Percentiles rank a stretch among this genome's conserved stretches.
Evolutionary conservation across 257 asterid genomes (phyloP).

Genomic region (Solanum peruvianum): DNA sequence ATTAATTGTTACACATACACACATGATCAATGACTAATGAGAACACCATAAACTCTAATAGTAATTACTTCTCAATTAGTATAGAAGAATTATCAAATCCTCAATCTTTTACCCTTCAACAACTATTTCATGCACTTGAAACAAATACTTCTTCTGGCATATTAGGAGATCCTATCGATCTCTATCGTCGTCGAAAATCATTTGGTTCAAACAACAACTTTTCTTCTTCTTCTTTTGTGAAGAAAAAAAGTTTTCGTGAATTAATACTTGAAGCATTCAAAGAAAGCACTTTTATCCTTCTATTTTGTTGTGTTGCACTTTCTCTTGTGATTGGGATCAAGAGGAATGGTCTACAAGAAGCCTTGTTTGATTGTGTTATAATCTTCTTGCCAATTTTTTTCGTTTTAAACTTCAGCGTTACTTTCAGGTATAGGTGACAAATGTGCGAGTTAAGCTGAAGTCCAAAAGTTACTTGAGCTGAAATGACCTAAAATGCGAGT

Average conservation of each 20-base stretch:
- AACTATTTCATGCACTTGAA: constrained; percentile 5
- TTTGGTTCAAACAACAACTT: constrained; percentile 12
- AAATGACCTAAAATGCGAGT: not conserved
- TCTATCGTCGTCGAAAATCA: constrained; percentile 6
- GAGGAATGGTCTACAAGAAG: constrained; percentile 14
- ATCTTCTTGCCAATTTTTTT: constrained; percentile 6
- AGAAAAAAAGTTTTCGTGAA: not conserved
- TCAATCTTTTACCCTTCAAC: not conserved
- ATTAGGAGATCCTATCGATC: constrained; percentile 9
- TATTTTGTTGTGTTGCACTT: constrained; percentile 23
- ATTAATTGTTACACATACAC: not conserved
- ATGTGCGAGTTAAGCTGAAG: not conserved
- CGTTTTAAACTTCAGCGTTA: not conserved
- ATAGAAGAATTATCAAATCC: constrained; percentile 3
- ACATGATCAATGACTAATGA: not conserved
- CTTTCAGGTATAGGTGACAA: not conserved
- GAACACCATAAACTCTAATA: not conserved
- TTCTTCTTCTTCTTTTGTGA: not conserved
- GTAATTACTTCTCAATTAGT: constrained; percentile 3
- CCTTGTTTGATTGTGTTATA: constrained; percentile 6
- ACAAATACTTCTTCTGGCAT: constrained; percentile 15
- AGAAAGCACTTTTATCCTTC: constrained; percentile 21
- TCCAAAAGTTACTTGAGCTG: not conserved
- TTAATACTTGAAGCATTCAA: constrained; percentile 10
- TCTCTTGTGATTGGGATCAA: constrained; percentile 19